These are phyloP conservation scores for Pseudocercospora musae DNA, from an alignment of 2,329 filamentous ascomycete species.

Conservation along the genomic window DNA sequence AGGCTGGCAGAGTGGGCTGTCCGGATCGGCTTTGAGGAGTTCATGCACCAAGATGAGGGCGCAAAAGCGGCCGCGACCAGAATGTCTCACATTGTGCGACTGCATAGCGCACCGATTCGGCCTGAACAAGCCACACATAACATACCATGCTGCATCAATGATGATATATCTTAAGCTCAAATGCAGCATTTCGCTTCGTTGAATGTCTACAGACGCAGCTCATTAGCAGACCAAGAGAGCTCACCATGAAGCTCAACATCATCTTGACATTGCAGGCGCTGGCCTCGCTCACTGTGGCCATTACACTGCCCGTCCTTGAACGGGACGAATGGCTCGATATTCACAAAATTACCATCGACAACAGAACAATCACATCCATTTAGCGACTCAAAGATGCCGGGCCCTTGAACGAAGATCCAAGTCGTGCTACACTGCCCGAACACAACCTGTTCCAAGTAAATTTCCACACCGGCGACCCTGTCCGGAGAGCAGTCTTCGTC, in stretches of 20 bases:
- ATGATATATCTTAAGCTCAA: neutral
- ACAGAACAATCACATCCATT: slow-evolving; percentile 14
- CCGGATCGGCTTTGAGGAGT: neutral
- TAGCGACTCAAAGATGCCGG: slow-evolving; percentile 9
- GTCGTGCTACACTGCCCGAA: slow-evolving; percentile 5
- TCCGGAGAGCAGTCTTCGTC: slow-evolving; percentile 9
- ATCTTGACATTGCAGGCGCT: slow-evolving; percentile 1
- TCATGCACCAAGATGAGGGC: too few relatives aligned
- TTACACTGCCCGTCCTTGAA: neutral
- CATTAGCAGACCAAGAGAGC: neutral
- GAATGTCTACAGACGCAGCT: neutral
- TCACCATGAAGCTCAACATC: slow-evolving; percentile 8
- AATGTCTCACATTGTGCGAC: too few relatives aligned
- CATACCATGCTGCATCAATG: neutral
- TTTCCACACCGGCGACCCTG: slow-evolving; percentile 6
- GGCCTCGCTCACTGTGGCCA: neutral
- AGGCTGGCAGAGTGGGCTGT: neutral
- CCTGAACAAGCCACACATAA: too few relatives aligned
- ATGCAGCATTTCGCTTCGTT: neutral
- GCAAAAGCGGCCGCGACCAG: too few relatives aligned
- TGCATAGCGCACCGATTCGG: too few relatives aligned
- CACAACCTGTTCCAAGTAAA: slow-evolving; percentile 15
- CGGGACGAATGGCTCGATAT: slow-evolving; percentile 8
- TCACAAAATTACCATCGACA: slow-evolving; percentile 13
- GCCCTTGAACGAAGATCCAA: slow-evolving; percentile 4